These are phyloP conservation scores for Limnanthes douglasii DNA, from an alignment of 345 rosid species.

Conservation along the genomic window DNA sequence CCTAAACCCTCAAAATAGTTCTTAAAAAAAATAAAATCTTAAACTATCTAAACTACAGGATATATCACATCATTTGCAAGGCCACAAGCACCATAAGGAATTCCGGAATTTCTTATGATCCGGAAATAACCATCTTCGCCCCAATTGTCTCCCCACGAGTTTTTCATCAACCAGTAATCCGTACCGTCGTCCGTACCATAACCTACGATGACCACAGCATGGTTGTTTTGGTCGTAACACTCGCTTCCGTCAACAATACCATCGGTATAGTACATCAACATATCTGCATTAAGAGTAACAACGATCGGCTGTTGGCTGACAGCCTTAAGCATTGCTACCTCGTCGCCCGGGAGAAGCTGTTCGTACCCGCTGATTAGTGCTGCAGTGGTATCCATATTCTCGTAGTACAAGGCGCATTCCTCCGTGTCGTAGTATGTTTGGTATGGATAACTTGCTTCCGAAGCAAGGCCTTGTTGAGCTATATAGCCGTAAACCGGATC, in stretches of 20 bases:
- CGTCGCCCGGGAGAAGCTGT: constrained; percentile 29
- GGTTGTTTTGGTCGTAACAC: constrained; percentile 29
- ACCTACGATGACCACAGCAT: constrained; percentile 39
- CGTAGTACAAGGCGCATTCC: constrained; percentile 14
- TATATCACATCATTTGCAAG: constrained; percentile 30
- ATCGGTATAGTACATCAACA: constrained; percentile 21
- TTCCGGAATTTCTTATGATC: constrained; percentile 24
- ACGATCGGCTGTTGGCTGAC: constrained; percentile 45
- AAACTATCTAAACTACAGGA: constrained; percentile 18
- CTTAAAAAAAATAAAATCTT: no score
- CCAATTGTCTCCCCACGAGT: constrained; percentile 49
- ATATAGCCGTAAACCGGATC: constrained; percentile 33
- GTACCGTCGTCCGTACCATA: constrained; percentile 30
- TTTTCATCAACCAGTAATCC: constrained; percentile 48
- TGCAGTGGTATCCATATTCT: constrained; percentile 4
- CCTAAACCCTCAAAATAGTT: no score
- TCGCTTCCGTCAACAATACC: constrained; percentile 26
- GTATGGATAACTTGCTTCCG: constrained; percentile 37
- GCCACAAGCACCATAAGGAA: constrained; percentile 41
- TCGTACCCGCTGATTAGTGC: constrained; percentile 35
- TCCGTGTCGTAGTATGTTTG: constrained; percentile 8
- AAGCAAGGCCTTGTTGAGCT: constrained; percentile 23
- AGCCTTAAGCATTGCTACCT: constrained; percentile 31
- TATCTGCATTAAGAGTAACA: constrained; percentile 26
- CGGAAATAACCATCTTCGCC: constrained; percentile 41